These are phyloP conservation scores for Astraeus odoratus DNA, from an alignment of 768 basidiomycete genomes.

Conservation along the genomic window DNA sequence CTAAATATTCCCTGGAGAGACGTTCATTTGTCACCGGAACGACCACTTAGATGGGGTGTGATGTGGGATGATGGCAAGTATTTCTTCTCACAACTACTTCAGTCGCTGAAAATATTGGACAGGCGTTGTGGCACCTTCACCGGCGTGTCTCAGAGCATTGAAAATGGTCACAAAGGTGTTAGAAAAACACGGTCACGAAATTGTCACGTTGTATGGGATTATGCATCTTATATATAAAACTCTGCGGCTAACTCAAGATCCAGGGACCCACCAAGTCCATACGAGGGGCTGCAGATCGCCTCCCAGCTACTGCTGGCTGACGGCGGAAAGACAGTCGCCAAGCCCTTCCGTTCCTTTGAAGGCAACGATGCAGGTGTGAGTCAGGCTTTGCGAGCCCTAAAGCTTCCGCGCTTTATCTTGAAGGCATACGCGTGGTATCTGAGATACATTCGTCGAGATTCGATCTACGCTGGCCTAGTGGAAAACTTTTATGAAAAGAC, in stretches of 20 bases:
- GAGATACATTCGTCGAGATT: slow-evolving; percentile 44
- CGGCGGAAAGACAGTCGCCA: slow-evolving; percentile 33
- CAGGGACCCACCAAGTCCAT: slow-evolving; percentile 37
- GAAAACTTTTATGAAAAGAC: slow-evolving; percentile 44
- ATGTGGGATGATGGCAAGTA: slow-evolving; percentile 54
- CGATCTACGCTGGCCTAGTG: slow-evolving; percentile 47
- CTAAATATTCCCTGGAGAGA: slow-evolving; percentile 30
- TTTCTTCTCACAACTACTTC: not conserved
- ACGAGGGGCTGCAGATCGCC: slow-evolving; percentile 45
- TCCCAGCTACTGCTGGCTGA: slow-evolving; percentile 48
- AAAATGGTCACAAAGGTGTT: slow-evolving; percentile 39
- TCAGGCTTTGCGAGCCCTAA: slow-evolving; percentile 32
- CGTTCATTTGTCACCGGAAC: slow-evolving; percentile 38
- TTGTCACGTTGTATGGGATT: slow-evolving; percentile 46
- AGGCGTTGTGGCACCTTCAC: slow-evolving; percentile 56
- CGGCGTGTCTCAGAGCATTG: slow-evolving; percentile 52
- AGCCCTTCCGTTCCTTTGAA: slow-evolving; percentile 34
- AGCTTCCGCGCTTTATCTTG: slow-evolving; percentile 42
- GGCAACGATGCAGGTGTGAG: slow-evolving; percentile 43
- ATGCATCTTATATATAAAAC: not conserved
- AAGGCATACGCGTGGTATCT: slow-evolving; percentile 45
- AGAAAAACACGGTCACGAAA: slow-evolving; percentile 39
- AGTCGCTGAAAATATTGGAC: not conserved
- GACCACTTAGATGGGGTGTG: slow-evolving; percentile 53
- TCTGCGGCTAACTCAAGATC: not conserved